A percentile compares a stretch with the other conserved stretches of the same genome.
Evolutionary conservation across 2,329 filamentous ascomycete genomes (phyloP).

Genomic region (Tolypocladium tundrense): DNA sequence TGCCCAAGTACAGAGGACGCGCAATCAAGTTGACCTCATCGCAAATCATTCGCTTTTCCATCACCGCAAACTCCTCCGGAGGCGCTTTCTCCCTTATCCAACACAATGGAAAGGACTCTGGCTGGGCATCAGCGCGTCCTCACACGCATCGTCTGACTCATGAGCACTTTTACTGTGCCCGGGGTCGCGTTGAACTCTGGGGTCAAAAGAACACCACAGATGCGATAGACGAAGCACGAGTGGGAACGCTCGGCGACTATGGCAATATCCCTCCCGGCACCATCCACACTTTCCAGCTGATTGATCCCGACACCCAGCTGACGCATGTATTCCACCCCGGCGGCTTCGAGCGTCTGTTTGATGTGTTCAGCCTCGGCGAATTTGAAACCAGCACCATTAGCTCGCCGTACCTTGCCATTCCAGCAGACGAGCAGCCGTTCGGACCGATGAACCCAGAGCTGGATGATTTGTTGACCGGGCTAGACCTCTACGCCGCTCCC

Average conservation of each 20-base stretch:
- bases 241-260: constrained; percentile 10
- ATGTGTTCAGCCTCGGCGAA: constrained; percentile 6
- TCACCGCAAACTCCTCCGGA: too few species aligned
- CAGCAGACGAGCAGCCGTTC: constrained; percentile 6
- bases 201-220: constrained; percentile 7
- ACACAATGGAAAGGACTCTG: constrained; percentile 1
- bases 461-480: constrained; percentile 1
- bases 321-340: constrained; percentile 12
- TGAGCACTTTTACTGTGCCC: constrained; percentile 13
- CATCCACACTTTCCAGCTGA: constrained; percentile 13
- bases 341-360: constrained; percentile 12
- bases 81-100: too few species aligned
- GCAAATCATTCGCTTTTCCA: too few species aligned
- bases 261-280: constrained; percentile 9
- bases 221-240: constrained; percentile 10
- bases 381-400: constrained; percentile 4
- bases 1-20: too few species aligned
- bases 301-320: constrained; percentile 11
- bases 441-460: constrained; percentile 8
- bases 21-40: too few species aligned
- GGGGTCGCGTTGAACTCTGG: constrained; percentile 12
- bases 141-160: constrained; percentile 8
- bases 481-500: constrained; percentile 8
- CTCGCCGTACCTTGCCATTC: constrained; percentile 7
- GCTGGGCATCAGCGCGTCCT: constrained; percentile 9